These are phyloP conservation scores for Cutaneotrichosporon cavernicola DNA, from an alignment of 1,284 basidiomycete genomes.

Conservation along the genomic window DNA sequence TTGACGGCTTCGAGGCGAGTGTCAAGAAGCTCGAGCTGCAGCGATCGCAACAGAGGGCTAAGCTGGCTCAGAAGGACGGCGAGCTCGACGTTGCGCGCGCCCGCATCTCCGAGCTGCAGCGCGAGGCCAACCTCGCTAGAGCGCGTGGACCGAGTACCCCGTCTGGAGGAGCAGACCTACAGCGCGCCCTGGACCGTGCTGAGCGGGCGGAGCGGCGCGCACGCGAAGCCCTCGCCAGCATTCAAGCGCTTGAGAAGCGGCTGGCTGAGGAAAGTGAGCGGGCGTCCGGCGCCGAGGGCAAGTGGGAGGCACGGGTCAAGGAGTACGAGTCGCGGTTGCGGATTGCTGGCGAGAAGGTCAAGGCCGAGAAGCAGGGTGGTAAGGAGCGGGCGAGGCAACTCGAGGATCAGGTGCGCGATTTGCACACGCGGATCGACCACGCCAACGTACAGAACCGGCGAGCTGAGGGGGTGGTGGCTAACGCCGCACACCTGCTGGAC, in stretches of 20 bases:
- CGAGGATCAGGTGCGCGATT: slow-evolving; percentile 51
- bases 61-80: slow-evolving; percentile 76
- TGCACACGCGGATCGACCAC: slow-evolving; percentile 46
- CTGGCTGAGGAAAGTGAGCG: slow-evolving; percentile 70
- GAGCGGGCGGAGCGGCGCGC: slow-evolving; percentile 78
- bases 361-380: slow-evolving; percentile 88
- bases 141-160: not conserved
- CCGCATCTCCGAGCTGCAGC: slow-evolving; percentile 70
- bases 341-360: slow-evolving; percentile 87
- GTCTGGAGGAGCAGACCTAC: slow-evolving; percentile 58
- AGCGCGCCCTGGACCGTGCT: slow-evolving; percentile 68
- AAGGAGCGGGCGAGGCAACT: slow-evolving; percentile 69
- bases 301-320: slow-evolving; percentile 88
- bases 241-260: slow-evolving; percentile 77
- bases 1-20: slow-evolving; percentile 88
- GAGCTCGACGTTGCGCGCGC: slow-evolving; percentile 83
- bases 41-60: slow-evolving; percentile 81
- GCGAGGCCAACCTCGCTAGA: slow-evolving; percentile 13
- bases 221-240: slow-evolving; percentile 75
- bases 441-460: slow-evolving; percentile 40
- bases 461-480: slow-evolving; percentile 46
- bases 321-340: slow-evolving; percentile 83
- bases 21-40: slow-evolving; percentile 80
- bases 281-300: slow-evolving; percentile 67
- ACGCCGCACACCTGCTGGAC: slow-evolving; percentile 37